A percentile compares a stretch with the other conserved stretches of the same genome.
These are phyloP conservation scores for Rheum nobile DNA, from an alignment of 148 eudicot species.

Conservation along the genomic window DNA sequence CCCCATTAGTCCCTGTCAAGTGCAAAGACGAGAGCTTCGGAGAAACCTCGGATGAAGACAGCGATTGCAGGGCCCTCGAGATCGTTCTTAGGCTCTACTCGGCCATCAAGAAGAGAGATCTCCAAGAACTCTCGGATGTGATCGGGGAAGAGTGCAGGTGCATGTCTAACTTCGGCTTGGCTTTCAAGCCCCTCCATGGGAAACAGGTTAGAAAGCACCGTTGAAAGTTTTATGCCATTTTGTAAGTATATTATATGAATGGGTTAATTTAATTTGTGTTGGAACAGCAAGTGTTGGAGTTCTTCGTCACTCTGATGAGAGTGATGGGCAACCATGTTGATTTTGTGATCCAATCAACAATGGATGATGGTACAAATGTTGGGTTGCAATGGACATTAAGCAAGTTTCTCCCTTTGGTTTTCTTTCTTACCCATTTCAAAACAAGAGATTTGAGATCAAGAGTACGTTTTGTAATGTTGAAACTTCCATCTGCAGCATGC, in stretches of 20 bases:
- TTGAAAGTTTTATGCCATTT: too few relatives aligned
- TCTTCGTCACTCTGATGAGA: constrained; percentile 37
- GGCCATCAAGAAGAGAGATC: constrained; percentile 32
- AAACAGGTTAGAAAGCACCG: constrained; percentile 26
- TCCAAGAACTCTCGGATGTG: constrained; percentile 29
- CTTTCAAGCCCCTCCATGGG: constrained; percentile 35
- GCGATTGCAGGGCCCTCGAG: constrained; percentile 3
- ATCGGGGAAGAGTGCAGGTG: constrained; percentile 52
- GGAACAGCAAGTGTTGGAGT: constrained; percentile 47
- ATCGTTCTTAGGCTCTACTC: constrained; percentile 13
- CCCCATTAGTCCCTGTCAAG: too few relatives aligned
- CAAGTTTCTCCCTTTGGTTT: constrained; percentile 9
- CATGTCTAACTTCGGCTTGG: constrained; percentile 34
- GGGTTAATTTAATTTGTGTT: background rate
- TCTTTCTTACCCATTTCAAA: background rate
- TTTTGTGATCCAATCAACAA: constrained; percentile 36
- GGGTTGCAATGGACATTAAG: constrained; percentile 57
- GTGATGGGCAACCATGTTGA: constrained; percentile 36
- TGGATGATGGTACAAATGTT: constrained; percentile 47
- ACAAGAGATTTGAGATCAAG: background rate
- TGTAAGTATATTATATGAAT: background rate
- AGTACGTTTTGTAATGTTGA: background rate
- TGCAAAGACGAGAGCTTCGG: background rate
- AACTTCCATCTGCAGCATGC: constrained; percentile 29
- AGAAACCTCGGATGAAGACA: background rate